Base-by-base conservation (phyloP, 495 filamentous ascomycete species). In the Penicillium roqueforti region DNA sequence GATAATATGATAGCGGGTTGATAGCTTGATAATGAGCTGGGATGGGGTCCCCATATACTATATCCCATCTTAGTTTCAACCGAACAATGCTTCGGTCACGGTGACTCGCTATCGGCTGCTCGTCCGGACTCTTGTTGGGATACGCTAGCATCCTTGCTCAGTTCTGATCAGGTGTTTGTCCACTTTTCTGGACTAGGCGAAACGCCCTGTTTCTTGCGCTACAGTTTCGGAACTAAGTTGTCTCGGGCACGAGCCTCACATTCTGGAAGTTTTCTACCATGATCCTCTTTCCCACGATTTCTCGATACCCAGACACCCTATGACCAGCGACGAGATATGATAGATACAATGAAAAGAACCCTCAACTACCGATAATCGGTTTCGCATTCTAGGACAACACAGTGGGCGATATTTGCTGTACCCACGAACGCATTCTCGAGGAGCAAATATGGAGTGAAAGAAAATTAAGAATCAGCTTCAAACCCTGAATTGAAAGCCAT, bases 401-500 rank as follows among this genome's bases (percentile, higher is more conserved):
- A 11, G 14, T 34, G 23, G 6, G 14, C 6, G 14, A 36, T 32
- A 4, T 32, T 36, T 16, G 6, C 32, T 36, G 2, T 36, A 36
- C n/a, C 14, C 14, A 32, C n/a, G 32, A 2, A 16, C 6, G 5
- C n/a, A 36, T 31, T 11, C 9, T 10, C 9, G 11, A 8, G 9
- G 10, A 10, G 11, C 28, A 11, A 10, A 31, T 16, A 7, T 1
- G 6, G 32, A 16, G n/a, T 36, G n/a, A 36, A 36, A 3, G 2
- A 36, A 34, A 36, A 36, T 36, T 6, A 36, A 6, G n/a, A 36
- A 58, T 54, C 49, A 66, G 55, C 63, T 59, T 55, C 63, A 64
- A 54, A 18, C 34, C 28, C 34, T 42, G 55, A 50, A 57, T 61
- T 66, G 51, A 58, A 55, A 59, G 54, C 53, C 64, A 66, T 66